Conservation (phyloP, 345 rosid species). For the Angophora floribunda region DNA sequence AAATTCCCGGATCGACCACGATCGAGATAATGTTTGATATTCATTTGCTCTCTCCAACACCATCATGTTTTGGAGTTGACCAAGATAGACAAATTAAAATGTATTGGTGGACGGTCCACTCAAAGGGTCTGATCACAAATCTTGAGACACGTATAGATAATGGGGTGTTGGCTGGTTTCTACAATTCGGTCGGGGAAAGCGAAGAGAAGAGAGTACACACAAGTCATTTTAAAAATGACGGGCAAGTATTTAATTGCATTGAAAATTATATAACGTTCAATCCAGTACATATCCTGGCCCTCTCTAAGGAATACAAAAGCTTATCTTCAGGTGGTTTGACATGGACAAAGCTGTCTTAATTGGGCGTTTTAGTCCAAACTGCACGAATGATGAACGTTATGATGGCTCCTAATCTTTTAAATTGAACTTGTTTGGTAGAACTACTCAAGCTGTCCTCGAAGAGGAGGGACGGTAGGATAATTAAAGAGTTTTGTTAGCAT, state of each 20-base stretch:
- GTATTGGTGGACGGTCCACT: not conserved
- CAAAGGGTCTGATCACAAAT: not conserved
- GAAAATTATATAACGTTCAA: not conserved
- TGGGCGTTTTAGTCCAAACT: not conserved
- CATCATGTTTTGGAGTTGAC: not conserved
- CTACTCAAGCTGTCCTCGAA: not conserved
- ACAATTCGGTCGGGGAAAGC: not conserved
- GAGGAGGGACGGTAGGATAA: not conserved
- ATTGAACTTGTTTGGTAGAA: not conserved
- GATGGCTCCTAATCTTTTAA: not conserved
- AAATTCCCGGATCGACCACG: not conserved
- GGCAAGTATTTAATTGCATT: not conserved
- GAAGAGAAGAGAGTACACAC: not conserved
- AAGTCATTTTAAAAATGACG: not conserved
- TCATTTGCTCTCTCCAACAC: not conserved
- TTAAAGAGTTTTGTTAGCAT: not conserved
- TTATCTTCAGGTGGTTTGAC: not conserved
- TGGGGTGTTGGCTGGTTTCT: not conserved
- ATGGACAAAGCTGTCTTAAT: not conserved
- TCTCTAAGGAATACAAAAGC: not conserved
- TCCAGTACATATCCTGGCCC: not conserved
- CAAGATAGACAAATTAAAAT: not conserved
- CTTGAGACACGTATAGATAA: not conserved
- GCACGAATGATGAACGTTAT: not conserved
- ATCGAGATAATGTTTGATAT: not conserved